phyloP scores from a whole-genome alignment of 768 basidiomycete genomes.

The Tricholoma hemisulphureum region DNA sequence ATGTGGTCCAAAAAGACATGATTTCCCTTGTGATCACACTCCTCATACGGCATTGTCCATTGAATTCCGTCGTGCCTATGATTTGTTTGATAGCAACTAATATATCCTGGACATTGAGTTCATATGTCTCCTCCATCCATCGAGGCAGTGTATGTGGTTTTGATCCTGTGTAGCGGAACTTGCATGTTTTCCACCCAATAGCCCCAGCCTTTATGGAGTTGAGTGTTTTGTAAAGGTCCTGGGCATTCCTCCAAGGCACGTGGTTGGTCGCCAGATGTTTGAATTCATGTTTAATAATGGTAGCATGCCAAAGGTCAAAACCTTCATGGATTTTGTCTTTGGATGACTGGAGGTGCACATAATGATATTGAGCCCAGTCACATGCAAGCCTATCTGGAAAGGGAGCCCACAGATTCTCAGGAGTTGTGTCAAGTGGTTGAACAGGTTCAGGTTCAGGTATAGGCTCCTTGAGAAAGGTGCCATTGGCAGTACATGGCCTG shows the following conservation, averaged over 20 bases:
- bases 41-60: constrained; percentile 7
- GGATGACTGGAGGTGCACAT: constrained; percentile 7
- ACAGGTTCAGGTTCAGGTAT: background rate
- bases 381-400: constrained; percentile 5
- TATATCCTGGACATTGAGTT: background rate
- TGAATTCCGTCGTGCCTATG: constrained; percentile 10
- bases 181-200: constrained; percentile 21
- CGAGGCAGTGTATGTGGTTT: constrained; percentile 4
- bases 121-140: constrained; percentile 4
- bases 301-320: constrained; percentile 9
- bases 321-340: constrained; percentile 2
- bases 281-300: constrained; percentile 5
- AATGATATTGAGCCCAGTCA: constrained; percentile 11
- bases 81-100: constrained; percentile 6
- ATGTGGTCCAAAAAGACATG: constrained; percentile 35
- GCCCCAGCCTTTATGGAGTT: constrained; percentile 22
- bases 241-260: constrained; percentile 14
- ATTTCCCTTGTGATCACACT: constrained; percentile 10
- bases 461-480: constrained; percentile 3
- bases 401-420: constrained; percentile 10
- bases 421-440: background rate
- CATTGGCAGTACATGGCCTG: constrained; percentile 11
- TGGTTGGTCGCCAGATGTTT: background rate
- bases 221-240: constrained; percentile 25
- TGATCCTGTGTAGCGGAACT: constrained; percentile 22